These are phyloP conservation scores for Zoysia japonica DNA, from an alignment of 176 grass and related monocot species.

Conservation along the genomic window DNA sequence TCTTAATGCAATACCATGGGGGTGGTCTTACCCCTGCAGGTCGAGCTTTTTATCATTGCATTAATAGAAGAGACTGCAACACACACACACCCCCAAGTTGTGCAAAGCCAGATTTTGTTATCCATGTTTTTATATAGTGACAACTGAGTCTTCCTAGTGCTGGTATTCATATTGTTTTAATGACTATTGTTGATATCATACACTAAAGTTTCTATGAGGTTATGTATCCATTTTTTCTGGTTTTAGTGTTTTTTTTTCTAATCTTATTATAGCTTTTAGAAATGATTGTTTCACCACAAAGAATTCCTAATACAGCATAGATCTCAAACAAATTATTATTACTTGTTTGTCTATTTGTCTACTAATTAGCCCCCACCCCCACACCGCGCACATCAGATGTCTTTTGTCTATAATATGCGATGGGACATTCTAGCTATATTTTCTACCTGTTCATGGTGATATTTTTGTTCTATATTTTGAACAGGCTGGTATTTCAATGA, in stretches of 20 bases:
- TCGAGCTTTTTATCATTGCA: no score
- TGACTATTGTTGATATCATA: neutral
- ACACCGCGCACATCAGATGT: neutral
- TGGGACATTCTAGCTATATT: neutral
- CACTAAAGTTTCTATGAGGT: constrained; percentile 3
- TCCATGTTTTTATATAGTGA: neutral
- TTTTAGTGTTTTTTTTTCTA: neutral
- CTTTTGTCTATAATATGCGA: constrained; percentile 20
- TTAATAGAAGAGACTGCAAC: no score
- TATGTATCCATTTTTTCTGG: neutral
- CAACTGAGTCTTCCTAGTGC: constrained; percentile 5
- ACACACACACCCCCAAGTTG: no score
- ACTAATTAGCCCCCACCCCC: no score
- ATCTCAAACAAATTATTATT: constrained; percentile 22
- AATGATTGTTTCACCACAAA: constrained; percentile 26
- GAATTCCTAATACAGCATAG: constrained; percentile 24
- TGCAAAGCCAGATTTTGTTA: neutral
- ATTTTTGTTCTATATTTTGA: constrained; percentile 19
- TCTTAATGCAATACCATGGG: no score
- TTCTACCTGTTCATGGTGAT: constrained; percentile 15
- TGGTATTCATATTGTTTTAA: constrained; percentile 19
- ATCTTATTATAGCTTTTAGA: constrained; percentile 13
- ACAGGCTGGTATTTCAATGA: constrained; percentile 80
- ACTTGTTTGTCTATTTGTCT: constrained; percentile 8
- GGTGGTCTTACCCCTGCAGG: no score